These are phyloP conservation scores for Platismatia glauca DNA, from an alignment of 495 filamentous ascomycete species.

Conservation along the genomic window DNA sequence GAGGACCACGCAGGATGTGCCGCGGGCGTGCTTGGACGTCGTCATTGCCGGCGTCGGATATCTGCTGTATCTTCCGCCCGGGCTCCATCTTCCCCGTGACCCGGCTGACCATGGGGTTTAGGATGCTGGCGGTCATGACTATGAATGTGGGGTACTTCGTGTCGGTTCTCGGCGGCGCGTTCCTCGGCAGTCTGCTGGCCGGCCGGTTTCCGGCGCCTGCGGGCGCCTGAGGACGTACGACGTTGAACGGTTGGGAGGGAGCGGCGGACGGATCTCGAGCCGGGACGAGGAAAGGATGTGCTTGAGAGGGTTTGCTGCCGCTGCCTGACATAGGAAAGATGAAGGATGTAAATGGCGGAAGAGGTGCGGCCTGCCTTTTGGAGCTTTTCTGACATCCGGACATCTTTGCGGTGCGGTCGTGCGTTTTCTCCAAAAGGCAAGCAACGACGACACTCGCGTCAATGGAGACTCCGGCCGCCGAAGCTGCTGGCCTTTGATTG, in stretches of 20 bases:
- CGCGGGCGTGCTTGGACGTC: constrained; percentile 60
- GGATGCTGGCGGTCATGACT: constrained; percentile 98
- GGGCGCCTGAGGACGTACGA: background rate
- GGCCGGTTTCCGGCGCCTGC: constrained; percentile 39
- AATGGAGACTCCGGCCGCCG: too few relatives aligned
- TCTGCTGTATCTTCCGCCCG: constrained; percentile 62
- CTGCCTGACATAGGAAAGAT: background rate
- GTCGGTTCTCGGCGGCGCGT: constrained; percentile 72
- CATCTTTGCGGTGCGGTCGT: constrained; percentile 27
- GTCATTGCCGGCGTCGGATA: constrained; percentile 70
- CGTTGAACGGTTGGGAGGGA: background rate
- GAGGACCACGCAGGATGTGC: constrained; percentile 68
- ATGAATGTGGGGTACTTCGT: constrained; percentile 96
- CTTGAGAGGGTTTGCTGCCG: background rate
- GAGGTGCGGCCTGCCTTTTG: background rate
- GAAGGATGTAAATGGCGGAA: background rate
- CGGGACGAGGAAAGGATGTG: background rate
- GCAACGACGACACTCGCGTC: constrained; percentile 10
- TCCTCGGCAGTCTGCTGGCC: constrained; percentile 72
- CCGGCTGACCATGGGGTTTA: constrained; percentile 32
- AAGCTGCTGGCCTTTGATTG: too few relatives aligned
- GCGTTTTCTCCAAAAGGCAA: background rate
- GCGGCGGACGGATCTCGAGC: background rate
- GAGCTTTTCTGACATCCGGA: background rate
- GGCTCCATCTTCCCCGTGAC: background rate